Percentiles rank a stretch among this genome's conserved stretches.
phyloP scores from a whole-genome alignment of 805 yeast species.

The Kluyveromyces starmeri region DNA sequence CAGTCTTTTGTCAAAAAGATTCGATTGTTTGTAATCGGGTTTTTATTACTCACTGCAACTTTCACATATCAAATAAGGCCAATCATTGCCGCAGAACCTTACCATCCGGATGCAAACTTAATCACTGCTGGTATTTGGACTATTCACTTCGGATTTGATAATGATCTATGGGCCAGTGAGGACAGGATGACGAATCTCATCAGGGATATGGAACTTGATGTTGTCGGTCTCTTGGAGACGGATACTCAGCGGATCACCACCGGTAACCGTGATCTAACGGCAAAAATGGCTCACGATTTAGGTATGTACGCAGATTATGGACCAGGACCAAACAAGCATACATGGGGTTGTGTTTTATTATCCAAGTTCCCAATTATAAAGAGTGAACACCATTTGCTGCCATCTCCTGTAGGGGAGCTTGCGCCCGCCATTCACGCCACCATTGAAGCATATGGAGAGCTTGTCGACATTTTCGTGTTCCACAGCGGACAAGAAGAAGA shows the following conservation, averaged over 20 bases:
- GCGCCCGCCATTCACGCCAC: constrained; percentile 99
- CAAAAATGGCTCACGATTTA: constrained; percentile 81
- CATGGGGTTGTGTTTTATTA: constrained; percentile 93
- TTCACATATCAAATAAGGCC: constrained; percentile 23
- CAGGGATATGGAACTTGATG: constrained; percentile 79
- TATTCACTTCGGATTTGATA: constrained; percentile 92
- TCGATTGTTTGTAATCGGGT: constrained; percentile 11
- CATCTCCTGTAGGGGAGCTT: constrained; percentile 95
- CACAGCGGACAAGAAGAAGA: constrained; percentile 99
- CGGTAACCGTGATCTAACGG: constrained; percentile 93
- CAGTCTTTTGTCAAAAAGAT: constrained; percentile 14
- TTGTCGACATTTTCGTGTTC: constrained; percentile 90
- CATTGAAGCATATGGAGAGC: constrained; percentile 77
- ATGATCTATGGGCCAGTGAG: constrained; percentile 97
- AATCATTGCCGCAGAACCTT: constrained; percentile 50
- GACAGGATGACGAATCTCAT: constrained; percentile 79
- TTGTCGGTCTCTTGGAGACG: constrained; percentile 82
- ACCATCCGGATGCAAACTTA: constrained; percentile 56
- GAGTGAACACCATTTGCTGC: constrained; percentile 84
- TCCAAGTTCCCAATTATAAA: constrained; percentile 90
- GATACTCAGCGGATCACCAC: constrained; percentile 91
- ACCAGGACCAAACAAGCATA: constrained; percentile 95
- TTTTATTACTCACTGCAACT: constrained; percentile 13
- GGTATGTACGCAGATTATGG: constrained; percentile 96
- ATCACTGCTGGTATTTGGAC: constrained; percentile 98